phyloP scores from a whole-genome alignment of 345 rosid genomes.

The Eucalyptus curtisii region DNA sequence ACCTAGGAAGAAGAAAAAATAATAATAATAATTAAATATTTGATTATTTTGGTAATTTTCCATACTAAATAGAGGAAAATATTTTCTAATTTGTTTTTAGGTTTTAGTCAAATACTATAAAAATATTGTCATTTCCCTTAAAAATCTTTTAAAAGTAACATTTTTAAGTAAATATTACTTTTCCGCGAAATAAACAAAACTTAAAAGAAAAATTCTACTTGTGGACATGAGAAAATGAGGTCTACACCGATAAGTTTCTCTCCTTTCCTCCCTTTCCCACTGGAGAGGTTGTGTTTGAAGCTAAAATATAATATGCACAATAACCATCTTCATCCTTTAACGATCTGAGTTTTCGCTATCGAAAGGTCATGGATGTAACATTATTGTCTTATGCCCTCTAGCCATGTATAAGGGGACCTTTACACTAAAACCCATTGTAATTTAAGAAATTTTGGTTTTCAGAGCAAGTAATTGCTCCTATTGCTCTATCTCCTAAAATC shows the following conservation, averaged over 20 bases:
- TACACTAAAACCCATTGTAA: neutral
- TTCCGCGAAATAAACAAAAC: no score
- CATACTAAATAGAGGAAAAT: no score
- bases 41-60: no score
- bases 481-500: neutral
- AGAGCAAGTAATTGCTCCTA: neutral
- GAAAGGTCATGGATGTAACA: neutral
- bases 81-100: no score
- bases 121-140: no score
- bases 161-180: no score
- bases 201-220: no score
- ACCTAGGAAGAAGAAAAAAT: neutral
- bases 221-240: neutral
- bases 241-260: neutral
- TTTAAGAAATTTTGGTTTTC: neutral
- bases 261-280: neutral
- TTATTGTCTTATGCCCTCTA: neutral
- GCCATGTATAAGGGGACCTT: neutral
- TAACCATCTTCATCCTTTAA: neutral
- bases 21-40: no score
- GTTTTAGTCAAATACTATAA: no score
- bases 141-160: no score
- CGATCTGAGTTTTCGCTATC: neutral
- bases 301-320: neutral
- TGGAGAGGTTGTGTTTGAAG: neutral